Base-by-base conservation (phyloP, 2,329 filamentous ascomycete genomes). In the Byssothecium circinans region DNA sequence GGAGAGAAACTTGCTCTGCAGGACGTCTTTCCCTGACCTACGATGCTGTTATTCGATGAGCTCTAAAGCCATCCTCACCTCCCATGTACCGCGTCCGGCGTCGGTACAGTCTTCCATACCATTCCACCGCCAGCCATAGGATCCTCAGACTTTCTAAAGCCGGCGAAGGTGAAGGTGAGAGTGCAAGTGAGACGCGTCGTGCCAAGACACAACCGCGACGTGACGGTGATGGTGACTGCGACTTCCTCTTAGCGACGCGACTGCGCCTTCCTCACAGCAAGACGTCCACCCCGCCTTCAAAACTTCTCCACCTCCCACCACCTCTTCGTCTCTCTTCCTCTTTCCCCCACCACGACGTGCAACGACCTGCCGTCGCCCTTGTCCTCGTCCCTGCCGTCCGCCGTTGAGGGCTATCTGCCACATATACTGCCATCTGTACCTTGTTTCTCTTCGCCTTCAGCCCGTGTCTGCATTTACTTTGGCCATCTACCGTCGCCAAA, bases 401-500 rank as follows among this genome's bases (percentile, higher is more conserved):
- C 33, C 33, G 5, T 36, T 36, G 33, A 42, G 15, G 35, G 40
- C 54, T 57, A 49, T 54, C 52, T 49, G 62, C 62, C 37, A 49
- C 62, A 61, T 57, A 49, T 49, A 34, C 30, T 57, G 45, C 45
- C 52, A 58, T 65, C 51, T 60, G 49, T 50, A 47, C 54, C 14
- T 17, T 57, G 41, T 54, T 57, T 58, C 43, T 40, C 46, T 43
- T 52, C 51, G 52, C 55, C 49, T 41, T 19, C 36, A 19, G 33
- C 39, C 45, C 39, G 50, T 59, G 59, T 59, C 62, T 64, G 43
- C 56, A 70, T 71, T 60, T 71, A 59, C 60, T 60, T 60, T 66
- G 66, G 60, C 63, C 57, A 70, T 69, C 52, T 71, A 69, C 27
- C 59, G 53, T 55, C 64, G 56, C 60, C 60, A 62, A 60, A 56